These are phyloP conservation scores for Leccinum pachyderme DNA, from an alignment of 1,284 basidiomycete genomes.

Conservation along the genomic window DNA sequence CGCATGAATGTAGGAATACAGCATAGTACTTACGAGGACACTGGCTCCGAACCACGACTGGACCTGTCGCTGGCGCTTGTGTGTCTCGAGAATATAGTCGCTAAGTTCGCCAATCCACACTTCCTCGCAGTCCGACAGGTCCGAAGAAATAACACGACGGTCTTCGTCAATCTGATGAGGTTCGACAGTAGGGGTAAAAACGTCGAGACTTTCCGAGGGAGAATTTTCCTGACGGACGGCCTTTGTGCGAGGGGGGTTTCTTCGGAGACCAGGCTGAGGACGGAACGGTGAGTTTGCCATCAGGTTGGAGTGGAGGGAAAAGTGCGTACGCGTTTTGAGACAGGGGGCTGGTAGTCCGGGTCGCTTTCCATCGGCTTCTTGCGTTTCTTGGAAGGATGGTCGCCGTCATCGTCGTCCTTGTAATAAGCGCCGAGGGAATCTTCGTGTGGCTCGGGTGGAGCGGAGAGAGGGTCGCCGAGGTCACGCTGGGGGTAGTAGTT, in stretches of 20 bases:
- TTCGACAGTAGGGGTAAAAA: slow-evolving; percentile 32
- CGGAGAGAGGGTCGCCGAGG: slow-evolving; percentile 17
- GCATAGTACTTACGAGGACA: slow-evolving; percentile 48
- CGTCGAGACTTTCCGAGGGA: slow-evolving; percentile 35
- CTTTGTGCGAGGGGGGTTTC: slow-evolving; percentile 43
- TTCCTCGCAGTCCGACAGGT: slow-evolving; percentile 75
- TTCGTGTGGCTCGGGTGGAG: slow-evolving; percentile 32
- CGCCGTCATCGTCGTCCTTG: slow-evolving; percentile 42
- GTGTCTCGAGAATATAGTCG: slow-evolving; percentile 67
- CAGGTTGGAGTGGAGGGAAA: slow-evolving; percentile 1
- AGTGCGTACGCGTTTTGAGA: slow-evolving; percentile 52
- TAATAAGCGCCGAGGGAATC: slow-evolving; percentile 29
- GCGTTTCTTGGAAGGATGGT: slow-evolving; percentile 49
- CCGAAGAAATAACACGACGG: slow-evolving; percentile 56
- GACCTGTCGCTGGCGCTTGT: slow-evolving; percentile 66
- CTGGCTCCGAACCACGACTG: slow-evolving; percentile 68
- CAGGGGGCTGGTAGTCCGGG: slow-evolving; percentile 52
- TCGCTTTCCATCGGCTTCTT: slow-evolving; percentile 48
- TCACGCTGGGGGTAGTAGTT: slow-evolving; percentile 38
- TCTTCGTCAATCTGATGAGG: slow-evolving; percentile 48
- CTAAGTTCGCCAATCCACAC: slow-evolving; percentile 68
- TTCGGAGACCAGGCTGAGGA: slow-evolving; percentile 38
- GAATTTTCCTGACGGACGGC: slow-evolving; percentile 38
- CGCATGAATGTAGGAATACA: neutral
- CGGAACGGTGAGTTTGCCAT: neutral